A percentile compares a stretch with the other conserved stretches of the same genome.
These are phyloP conservation scores for Solanum appendiculatum DNA, from an alignment of 257 asterid genomes.

Conservation along the genomic window DNA sequence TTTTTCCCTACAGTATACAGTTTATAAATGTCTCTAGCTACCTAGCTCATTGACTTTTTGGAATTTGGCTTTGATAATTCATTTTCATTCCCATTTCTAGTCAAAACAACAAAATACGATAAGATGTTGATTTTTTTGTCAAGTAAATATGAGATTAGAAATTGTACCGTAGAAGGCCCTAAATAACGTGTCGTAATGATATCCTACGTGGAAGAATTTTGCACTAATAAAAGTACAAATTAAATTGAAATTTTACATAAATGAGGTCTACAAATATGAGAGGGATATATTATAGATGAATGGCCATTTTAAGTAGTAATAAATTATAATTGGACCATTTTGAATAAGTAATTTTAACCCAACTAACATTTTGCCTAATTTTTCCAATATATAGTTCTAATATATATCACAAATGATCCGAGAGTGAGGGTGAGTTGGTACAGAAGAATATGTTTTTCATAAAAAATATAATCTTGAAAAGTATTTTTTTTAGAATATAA, in stretches of 20 bases:
- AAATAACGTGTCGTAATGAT: no score
- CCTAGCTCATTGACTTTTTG: not conserved
- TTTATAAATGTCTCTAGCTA: not conserved
- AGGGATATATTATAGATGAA: not conserved
- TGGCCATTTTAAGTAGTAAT: not conserved
- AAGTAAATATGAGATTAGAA: not conserved
- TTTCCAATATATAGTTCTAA: no score
- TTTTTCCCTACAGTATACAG: not conserved
- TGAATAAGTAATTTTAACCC: not conserved
- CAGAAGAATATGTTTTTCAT: no score
- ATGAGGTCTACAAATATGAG: not conserved
- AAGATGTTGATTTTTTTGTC: not conserved
- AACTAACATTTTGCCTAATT: not conserved
- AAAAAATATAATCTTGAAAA: not conserved
- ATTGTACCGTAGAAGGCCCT: no score
- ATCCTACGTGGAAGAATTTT: not conserved
- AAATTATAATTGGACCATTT: not conserved
- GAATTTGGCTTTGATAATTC: not conserved
- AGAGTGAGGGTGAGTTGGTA: no score
- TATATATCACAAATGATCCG: no score
- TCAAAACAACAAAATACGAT: not conserved
- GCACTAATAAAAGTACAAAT: not conserved
- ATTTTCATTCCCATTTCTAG: not conserved
- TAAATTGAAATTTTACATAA: not conserved
- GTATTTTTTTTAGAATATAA: no score